phyloP scores from a whole-genome alignment of 2,329 filamentous ascomycete genomes.

The Ophiostoma sp. region DNA sequence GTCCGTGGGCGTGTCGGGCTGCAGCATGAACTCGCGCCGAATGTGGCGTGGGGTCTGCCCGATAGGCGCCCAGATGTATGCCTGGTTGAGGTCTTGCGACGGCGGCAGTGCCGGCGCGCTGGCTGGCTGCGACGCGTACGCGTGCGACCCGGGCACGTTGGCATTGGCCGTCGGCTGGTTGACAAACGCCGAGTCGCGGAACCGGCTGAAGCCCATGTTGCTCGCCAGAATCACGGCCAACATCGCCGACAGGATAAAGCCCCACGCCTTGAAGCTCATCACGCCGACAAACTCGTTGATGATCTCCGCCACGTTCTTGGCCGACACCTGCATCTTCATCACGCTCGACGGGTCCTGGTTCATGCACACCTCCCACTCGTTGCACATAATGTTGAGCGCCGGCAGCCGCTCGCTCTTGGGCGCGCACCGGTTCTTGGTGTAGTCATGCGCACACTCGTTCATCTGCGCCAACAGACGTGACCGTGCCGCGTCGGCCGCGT shows the following conservation, averaged over 20 bases:
- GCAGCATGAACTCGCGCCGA: constrained; percentile 39
- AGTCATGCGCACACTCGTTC: constrained; percentile 66
- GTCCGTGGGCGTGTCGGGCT: constrained; percentile 45
- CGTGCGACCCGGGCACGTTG: constrained; percentile 24
- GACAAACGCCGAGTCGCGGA: constrained; percentile 33
- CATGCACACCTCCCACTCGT: constrained; percentile 84
- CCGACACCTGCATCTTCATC: constrained; percentile 73
- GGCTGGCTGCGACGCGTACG: constrained; percentile 31
- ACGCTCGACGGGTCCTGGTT: constrained; percentile 71
- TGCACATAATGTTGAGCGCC: constrained; percentile 66
- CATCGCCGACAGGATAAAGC: constrained; percentile 48
- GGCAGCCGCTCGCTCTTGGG: constrained; percentile 59
- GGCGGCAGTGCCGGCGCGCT: constrained; percentile 29
- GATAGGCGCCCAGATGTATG: constrained; percentile 48
- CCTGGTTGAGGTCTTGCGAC: constrained; percentile 36
- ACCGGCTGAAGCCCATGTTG: constrained; percentile 43
- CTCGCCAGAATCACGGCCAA: constrained; percentile 47
- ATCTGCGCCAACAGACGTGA: constrained; percentile 67
- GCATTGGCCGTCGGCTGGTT: constrained; percentile 13
- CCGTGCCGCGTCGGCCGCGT: constrained; percentile 64
- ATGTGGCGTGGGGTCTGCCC: constrained; percentile 45
- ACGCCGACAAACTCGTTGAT: constrained; percentile 90
- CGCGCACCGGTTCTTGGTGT: constrained; percentile 68
- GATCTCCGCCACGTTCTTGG: constrained; percentile 83
- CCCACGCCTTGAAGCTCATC: constrained; percentile 73